Evolutionary conservation across 352 stramenopile genomes (phyloP).

Genomic region (Phytophthora quininea): DNA sequence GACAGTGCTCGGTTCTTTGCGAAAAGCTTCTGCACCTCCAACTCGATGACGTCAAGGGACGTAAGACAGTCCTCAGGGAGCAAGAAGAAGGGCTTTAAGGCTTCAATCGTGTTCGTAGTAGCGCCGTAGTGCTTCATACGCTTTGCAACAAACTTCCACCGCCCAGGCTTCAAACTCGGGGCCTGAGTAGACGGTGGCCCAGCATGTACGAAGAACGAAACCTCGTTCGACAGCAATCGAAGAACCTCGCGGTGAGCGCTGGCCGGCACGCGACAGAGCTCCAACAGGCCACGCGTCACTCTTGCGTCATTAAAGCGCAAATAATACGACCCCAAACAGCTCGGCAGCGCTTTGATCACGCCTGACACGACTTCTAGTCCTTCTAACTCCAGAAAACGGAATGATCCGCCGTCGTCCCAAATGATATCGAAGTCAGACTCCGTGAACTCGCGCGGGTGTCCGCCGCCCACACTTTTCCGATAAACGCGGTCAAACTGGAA

Average conservation of each 20-base stretch:
- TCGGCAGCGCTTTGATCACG: constrained; percentile 66
- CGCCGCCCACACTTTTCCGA: constrained; percentile 69
- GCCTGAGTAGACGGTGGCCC: constrained; percentile 62
- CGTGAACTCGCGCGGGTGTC: constrained; percentile 83
- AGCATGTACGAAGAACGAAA: constrained; percentile 68
- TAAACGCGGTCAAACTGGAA: constrained; percentile 89
- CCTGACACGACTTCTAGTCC: constrained; percentile 78
- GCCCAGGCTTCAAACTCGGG: constrained; percentile 65
- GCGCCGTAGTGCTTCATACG: constrained; percentile 71
- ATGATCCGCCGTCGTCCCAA: constrained; percentile 73
- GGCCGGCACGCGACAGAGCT: constrained; percentile 64
- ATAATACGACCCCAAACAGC: constrained; percentile 77
- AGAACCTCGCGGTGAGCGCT: constrained; percentile 69
- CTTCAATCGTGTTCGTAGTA: constrained; percentile 51
- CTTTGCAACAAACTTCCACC: constrained; percentile 78
- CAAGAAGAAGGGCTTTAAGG: constrained; percentile 77
- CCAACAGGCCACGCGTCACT: constrained; percentile 70
- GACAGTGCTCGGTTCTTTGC: constrained; percentile 40
- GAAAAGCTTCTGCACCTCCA: constrained; percentile 70
- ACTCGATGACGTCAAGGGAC: constrained; percentile 70
- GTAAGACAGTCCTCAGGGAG: constrained; percentile 67
- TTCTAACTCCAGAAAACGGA: constrained; percentile 80
- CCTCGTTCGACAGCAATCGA: constrained; percentile 78
- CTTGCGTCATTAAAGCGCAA: constrained; percentile 81
- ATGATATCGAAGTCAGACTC: constrained; percentile 88